These are phyloP conservation scores for Cercospora canescens DNA, from an alignment of 2,329 filamentous ascomycete species.

Conservation along the genomic window DNA sequence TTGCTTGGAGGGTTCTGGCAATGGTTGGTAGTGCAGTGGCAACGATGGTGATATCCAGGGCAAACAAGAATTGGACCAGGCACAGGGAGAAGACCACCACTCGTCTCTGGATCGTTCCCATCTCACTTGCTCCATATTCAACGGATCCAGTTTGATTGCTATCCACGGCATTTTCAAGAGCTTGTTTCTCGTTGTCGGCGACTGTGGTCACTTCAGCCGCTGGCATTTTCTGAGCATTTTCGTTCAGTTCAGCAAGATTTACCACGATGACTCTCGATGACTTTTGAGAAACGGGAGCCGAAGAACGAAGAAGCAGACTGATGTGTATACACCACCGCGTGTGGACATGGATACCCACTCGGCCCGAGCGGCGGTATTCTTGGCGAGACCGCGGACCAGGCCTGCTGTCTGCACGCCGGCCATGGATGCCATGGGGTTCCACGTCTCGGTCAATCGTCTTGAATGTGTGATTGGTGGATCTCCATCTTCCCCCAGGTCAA, in stretches of 20 bases:
- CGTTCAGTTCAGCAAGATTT: neutral
- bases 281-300: neutral
- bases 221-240: neutral
- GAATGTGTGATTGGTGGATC: neutral
- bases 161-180: neutral
- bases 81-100: slow-evolving; percentile 8
- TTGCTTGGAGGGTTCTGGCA: slow-evolving; percentile 31
- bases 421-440: neutral
- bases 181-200: neutral
- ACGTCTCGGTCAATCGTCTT: neutral
- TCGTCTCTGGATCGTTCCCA: neutral
- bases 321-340: neutral
- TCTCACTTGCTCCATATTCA: neutral
- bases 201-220: neutral
- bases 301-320: neutral
- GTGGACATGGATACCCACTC: slow-evolving; percentile 1
- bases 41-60: slow-evolving; percentile 63
- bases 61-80: slow-evolving; percentile 45
- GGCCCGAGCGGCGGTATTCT: slow-evolving; percentile 7
- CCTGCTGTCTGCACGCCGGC: neutral
- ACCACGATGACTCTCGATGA: neutral
- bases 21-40: slow-evolving; percentile 64
- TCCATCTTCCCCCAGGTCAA: neutral
- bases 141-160: neutral
- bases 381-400: neutral